Evolutionary conservation across 352 stramenopile genomes (phyloP).

Genomic region (Phytophthora tentaculata): DNA sequence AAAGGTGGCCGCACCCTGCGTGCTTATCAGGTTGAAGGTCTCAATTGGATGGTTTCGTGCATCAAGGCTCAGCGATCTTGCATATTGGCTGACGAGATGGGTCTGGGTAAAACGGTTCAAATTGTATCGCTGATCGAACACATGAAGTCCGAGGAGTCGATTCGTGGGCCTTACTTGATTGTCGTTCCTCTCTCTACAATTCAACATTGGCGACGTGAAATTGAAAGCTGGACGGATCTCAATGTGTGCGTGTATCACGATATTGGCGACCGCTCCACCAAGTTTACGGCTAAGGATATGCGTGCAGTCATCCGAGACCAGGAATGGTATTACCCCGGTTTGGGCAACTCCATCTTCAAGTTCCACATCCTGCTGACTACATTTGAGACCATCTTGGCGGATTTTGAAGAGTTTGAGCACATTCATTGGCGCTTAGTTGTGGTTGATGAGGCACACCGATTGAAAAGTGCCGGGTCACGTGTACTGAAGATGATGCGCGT

Average conservation of each 20-base stretch:
- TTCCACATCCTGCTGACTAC: slow-evolving; percentile 88
- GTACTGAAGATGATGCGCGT: slow-evolving; percentile 91
- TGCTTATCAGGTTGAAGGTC: slow-evolving; percentile 85
- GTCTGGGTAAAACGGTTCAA: slow-evolving; percentile 95
- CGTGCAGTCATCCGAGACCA: slow-evolving; percentile 84
- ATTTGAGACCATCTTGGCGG: slow-evolving; percentile 82
- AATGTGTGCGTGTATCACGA: slow-evolving; percentile 99
- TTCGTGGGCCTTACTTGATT: slow-evolving; percentile 86
- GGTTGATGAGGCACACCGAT: slow-evolving; percentile 84
- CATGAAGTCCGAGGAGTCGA: slow-evolving; percentile 80
- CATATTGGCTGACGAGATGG: slow-evolving; percentile 93
- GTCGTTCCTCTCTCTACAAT: slow-evolving; percentile 90
- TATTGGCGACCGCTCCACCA: slow-evolving; percentile 78
- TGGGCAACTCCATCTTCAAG: slow-evolving; percentile 92
- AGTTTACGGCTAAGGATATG: slow-evolving; percentile 90
- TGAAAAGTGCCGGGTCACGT: slow-evolving; percentile 80
- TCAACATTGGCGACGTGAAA: slow-evolving; percentile 88
- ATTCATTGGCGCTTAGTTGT: slow-evolving; percentile 87
- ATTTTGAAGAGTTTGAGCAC: slow-evolving; percentile 87
- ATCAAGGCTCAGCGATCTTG: slow-evolving; percentile 90
- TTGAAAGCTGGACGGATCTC: slow-evolving; percentile 96
- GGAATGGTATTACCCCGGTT: slow-evolving; percentile 89
- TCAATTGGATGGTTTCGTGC: slow-evolving; percentile 91
- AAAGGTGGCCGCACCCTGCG: slow-evolving; percentile 86
- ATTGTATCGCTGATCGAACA: slow-evolving; percentile 94